Conservation (phyloP, 495 filamentous ascomycete genomes). For the Tetracladium setigerum region DNA sequence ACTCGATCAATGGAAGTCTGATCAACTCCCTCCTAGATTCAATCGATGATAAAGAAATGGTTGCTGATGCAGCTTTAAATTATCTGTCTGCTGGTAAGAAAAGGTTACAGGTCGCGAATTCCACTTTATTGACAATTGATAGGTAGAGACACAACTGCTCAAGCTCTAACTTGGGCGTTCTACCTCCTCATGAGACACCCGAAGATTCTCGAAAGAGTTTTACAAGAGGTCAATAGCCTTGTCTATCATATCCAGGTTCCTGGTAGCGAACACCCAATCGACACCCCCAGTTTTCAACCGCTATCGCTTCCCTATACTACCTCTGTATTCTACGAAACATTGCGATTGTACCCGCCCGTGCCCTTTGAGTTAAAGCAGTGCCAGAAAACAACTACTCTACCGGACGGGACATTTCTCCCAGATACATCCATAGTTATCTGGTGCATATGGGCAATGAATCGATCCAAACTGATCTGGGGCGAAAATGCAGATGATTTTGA, state of each 20-base stretch:
- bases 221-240: conserved; percentile 29
- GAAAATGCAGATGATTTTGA: conserved; percentile 41
- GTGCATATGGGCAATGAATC: conserved; percentile 55
- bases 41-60: conserved; percentile 37
- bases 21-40: conserved; percentile 49
- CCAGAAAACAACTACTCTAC: conserved; percentile 39
- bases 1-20: conserved; percentile 41
- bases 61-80: conserved; percentile 53
- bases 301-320: conserved; percentile 41
- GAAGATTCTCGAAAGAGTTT: conserved; percentile 27
- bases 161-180: conserved; percentile 53
- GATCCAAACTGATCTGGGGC: conserved; percentile 46
- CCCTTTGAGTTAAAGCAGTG: conserved; percentile 55
- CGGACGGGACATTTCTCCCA: conserved; percentile 50
- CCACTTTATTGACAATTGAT: conserved; percentile 7
- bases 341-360: conserved; percentile 51
- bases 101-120: no score
- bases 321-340: conserved; percentile 48
- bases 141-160: conserved; percentile 53
- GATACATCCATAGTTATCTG: conserved; percentile 43
- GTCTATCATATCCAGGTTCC: not conserved
- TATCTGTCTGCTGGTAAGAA: conserved; percentile 44
- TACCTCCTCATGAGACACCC: conserved; percentile 47
- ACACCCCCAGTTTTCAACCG: conserved; percentile 33
- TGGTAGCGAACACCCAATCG: conserved; percentile 10